Conservation (phyloP, 2,329 filamentous ascomycete genomes). For the Epichloe hybrida region DNA sequence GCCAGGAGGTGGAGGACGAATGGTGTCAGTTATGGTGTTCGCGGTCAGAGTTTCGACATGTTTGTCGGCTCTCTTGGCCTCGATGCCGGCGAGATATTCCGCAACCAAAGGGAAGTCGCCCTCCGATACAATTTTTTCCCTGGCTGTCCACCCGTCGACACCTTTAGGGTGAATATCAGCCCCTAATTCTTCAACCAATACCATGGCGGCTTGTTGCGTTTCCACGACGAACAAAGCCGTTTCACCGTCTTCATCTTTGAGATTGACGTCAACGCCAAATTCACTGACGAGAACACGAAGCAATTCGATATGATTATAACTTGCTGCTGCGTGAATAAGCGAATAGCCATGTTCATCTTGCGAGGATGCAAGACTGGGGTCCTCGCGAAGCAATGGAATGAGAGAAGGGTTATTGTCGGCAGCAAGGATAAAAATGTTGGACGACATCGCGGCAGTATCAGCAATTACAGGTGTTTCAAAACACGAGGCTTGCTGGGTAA, state of each 20-base stretch:
- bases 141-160: constrained; percentile 63
- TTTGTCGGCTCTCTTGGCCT: constrained; percentile 12
- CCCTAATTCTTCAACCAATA: constrained; percentile 70
- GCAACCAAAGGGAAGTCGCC: constrained; percentile 65
- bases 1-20: constrained; percentile 59
- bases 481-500: too few species aligned
- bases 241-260: constrained; percentile 83
- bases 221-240: constrained; percentile 93
- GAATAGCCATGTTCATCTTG: constrained; percentile 93
- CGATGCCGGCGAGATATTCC: constrained; percentile 46
- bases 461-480: not conserved
- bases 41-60: constrained; percentile 18
- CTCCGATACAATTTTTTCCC: constrained; percentile 67
- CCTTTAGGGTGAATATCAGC: constrained; percentile 54
- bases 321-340: constrained; percentile 81
- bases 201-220: constrained; percentile 60
- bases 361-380: constrained; percentile 60
- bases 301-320: constrained; percentile 77
- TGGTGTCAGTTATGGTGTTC: constrained; percentile 20
- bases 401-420: constrained; percentile 69
- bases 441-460: constrained; percentile 10
- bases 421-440: constrained; percentile 61
- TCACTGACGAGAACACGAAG: constrained; percentile 62
- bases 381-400: constrained; percentile 57
- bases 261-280: constrained; percentile 64